Percentiles rank a stretch among this genome's conserved stretches.
Evolutionary conservation across 805 yeast genomes (phyloP).

Genomic region (Candida ficus): DNA sequence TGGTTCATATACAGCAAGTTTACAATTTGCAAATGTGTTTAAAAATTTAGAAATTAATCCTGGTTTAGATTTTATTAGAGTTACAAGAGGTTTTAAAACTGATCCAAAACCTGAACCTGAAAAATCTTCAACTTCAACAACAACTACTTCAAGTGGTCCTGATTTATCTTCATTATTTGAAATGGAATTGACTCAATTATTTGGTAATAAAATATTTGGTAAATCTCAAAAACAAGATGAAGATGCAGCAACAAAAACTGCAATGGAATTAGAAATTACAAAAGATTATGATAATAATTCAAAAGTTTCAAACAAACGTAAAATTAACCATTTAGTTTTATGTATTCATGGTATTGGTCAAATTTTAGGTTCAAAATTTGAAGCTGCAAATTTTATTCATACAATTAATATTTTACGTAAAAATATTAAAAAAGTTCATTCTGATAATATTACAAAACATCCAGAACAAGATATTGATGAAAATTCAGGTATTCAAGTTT

Average conservation of each 20-base stretch:
- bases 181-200: slow-evolving; percentile 18
- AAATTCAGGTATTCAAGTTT: slow-evolving; percentile 68
- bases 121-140: not conserved
- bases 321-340: slow-evolving; percentile 63
- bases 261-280: slow-evolving; percentile 47
- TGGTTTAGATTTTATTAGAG: slow-evolving; percentile 21
- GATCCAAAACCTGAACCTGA: not conserved
- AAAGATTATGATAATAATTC: slow-evolving; percentile 42
- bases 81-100: slow-evolving; percentile 44
- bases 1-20: slow-evolving; percentile 35
- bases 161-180: slow-evolving; percentile 14
- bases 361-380: slow-evolving; percentile 68
- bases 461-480: slow-evolving; percentile 22
- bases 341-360: slow-evolving; percentile 97
- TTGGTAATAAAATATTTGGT: slow-evolving; percentile 18
- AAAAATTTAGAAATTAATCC: slow-evolving; percentile 25
- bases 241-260: slow-evolving; percentile 32
- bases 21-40: slow-evolving; percentile 30
- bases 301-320: slow-evolving; percentile 38
- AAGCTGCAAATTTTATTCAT: slow-evolving; percentile 82
- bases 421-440: slow-evolving; percentile 46
- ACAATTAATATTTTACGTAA: slow-evolving; percentile 60
- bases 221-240: slow-evolving; percentile 7
- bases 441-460: not conserved
- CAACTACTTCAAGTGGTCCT: not conserved